Percentiles rank a stretch among this genome's conserved stretches.
phyloP scores from a whole-genome alignment of 108 stramenopile genomes.

The Pseudonitzschia multiseries region DNA sequence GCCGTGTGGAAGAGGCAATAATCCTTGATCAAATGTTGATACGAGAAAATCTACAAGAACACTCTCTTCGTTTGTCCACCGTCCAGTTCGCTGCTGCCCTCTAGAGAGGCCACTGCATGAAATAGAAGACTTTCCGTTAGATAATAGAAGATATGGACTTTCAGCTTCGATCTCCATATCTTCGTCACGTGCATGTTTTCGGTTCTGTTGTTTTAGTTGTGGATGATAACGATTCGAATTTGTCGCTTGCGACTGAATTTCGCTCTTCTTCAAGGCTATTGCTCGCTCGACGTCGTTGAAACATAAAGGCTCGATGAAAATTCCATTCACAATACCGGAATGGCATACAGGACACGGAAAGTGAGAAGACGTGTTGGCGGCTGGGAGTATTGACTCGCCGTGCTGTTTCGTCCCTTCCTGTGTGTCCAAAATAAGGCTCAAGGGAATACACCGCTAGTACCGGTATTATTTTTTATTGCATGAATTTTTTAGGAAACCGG shows the following conservation, averaged over 20 bases:
- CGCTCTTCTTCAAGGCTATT: constrained; percentile 29
- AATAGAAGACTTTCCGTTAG: constrained; percentile 17
- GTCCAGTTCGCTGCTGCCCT: constrained; percentile 67
- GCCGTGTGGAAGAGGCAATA: constrained; percentile 69
- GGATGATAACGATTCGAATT: constrained; percentile 5
- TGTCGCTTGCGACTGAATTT: background rate
- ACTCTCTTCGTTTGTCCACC: constrained; percentile 76
- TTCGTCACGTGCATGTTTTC: constrained; percentile 27
- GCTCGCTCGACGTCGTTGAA: constrained; percentile 48
- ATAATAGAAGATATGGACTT: constrained; percentile 40
- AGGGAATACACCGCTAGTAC: constrained; percentile 44
- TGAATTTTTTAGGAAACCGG: constrained; percentile 3
- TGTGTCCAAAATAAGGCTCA: constrained; percentile 36
- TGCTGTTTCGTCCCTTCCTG: constrained; percentile 24
- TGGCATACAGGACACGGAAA: constrained; percentile 43
- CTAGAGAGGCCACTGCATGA: constrained; percentile 27
- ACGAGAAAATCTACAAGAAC: constrained; percentile 63
- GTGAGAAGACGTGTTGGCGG: constrained; percentile 11
- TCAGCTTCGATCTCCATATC: constrained; percentile 40
- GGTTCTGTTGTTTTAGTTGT: background rate
- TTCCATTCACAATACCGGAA: constrained; percentile 27
- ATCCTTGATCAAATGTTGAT: constrained; percentile 62
- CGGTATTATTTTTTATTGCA: background rate
- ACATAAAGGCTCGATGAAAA: constrained; percentile 40
- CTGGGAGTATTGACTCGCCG: constrained; percentile 24